Evolutionary conservation across 805 yeast species (phyloP), one percentile per base, ranked within the genome.

Genomic region (Candida pseudoglaebosa): DNA sequence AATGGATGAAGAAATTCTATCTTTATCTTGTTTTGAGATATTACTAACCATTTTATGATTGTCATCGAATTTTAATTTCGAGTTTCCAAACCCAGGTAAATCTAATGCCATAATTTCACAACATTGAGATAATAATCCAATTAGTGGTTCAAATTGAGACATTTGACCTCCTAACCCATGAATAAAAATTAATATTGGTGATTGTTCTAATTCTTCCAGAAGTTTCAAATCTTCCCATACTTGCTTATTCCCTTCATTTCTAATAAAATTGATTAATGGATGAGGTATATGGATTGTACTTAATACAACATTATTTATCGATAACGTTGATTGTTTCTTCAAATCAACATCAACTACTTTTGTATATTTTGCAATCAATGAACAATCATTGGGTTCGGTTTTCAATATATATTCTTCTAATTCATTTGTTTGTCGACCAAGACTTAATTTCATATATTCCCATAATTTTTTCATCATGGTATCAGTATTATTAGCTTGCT

Each of bases 121-220:
- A 44, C 80, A 74, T 46, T 76, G 79, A 24, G 82, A 64, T 47
- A 85, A 75, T 37, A 77, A 66, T 19, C 78, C 80, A 55, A 86
- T 61, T 28, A 86, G 62, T 1, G 82, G 80, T 51, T 85, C 93
- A 56, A 90, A 90, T 56, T 89, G 96, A 16, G 87, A 77, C 54
- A 85, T 66, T 49, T 82, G 91, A 2, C 98, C 98, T 1, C 97
- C 98, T 15, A 91, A 59, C 0, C 98, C 98, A 63, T 89, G 97
- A 14, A 90, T 54, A 40, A 88, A 76, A 2, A 87, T 60, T 4
- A 84, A 58, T 2, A 80, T 63, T 0, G 95, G 95, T 29, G 78
- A 53, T 10, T 65, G 65, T 17, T 68, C 57, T 28, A 78, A 59
- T 40, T 71, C 70, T 8, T 50, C 46, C 20, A 52, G 59, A n/a